Base-by-base conservation (phyloP, 805 yeast species). In the Yarrowia sp. region DNA sequence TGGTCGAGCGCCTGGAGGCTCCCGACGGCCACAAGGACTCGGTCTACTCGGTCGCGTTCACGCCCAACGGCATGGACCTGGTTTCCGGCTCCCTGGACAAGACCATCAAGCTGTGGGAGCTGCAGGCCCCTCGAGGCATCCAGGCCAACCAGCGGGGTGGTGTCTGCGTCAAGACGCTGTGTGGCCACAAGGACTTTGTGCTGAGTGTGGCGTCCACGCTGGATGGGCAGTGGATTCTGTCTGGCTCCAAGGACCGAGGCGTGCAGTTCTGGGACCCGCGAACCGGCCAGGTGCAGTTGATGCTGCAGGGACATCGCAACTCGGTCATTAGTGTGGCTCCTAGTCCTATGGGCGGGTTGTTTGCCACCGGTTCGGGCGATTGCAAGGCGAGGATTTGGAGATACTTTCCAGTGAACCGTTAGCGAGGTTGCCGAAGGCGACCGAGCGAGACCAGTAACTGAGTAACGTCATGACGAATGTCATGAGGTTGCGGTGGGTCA, bases 311-410 rank as follows among this genome's bases (percentile, higher is more conserved):
- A 42, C 98, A 94, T 79, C 87, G 95, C 77, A 94, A 94, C 81
- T 90, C 97, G 10, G 98, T 95, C 58, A 94, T 94, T 73, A 88
- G 94, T 67, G 98, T 94, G 46, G 92, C 97, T 60, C 97, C 95
- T 24, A 87, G 95, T 30, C 92, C 92, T 72, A 87, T 87, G 70
- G 88, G 91, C 70, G 94, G 96, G 60, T 87, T 91, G 73, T 95
- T 94, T 82, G 98, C 98, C 67, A 93, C 98, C 14, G 98, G 98
- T 68, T 85, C 92, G 79, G 99, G 98, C 77, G 98, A 94, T 80
- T 94, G 97, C 79, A 91, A 93, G 77, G 98, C 98, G 47, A 87
- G 97, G 79, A 90, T 94, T 75, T 94, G 99, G 99, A 86, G 89
- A 78, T 92, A 76, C 70, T 73, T 61, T 13, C 55, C 66, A 17